Percentiles rank a stretch among this genome's conserved stretches.
Evolutionary conservation across 1,284 basidiomycete genomes (phyloP).

Genomic region (Anthracocystis walkeri): DNA sequence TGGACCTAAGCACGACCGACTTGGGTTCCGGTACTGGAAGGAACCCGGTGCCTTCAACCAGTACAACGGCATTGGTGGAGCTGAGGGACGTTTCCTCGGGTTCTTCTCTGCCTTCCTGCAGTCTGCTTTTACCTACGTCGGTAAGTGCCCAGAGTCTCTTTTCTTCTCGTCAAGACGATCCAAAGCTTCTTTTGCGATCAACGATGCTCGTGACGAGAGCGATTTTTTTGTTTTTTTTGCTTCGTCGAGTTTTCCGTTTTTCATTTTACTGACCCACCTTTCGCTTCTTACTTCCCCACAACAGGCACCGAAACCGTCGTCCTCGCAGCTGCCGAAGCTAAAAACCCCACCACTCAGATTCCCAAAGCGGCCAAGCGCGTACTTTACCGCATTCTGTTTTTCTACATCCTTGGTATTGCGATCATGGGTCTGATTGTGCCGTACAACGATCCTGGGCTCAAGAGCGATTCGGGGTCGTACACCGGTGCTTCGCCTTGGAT

Average conservation of each 20-base stretch:
- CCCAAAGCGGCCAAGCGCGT: conserved; percentile 59
- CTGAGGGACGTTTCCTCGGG: conserved; percentile 73
- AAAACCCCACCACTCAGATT: conserved; percentile 69
- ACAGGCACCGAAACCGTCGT: conserved; percentile 82
- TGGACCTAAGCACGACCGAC: conserved; percentile 56
- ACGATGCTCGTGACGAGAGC: no score
- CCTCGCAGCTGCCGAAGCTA: conserved; percentile 79
- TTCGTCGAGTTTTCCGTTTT: no score
- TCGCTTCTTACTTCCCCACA: no score
- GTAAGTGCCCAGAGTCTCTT: not conserved
- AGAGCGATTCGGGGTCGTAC: conserved; percentile 30
- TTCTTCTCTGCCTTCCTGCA: conserved; percentile 69
- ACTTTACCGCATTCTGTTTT: conserved; percentile 70
- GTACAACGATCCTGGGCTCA: conserved; percentile 49
- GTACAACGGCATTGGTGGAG: conserved; percentile 71
- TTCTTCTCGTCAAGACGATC: no score
- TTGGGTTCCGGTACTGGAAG: conserved; percentile 63
- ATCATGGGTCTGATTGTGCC: conserved; percentile 64
- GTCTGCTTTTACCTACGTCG: conserved; percentile 85
- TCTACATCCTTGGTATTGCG: conserved; percentile 71
- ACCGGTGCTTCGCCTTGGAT: conserved; percentile 67
- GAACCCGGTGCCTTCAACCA: conserved; percentile 72
- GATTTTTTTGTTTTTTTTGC: no score
- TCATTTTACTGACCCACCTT: no score
- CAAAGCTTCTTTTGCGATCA: no score